Conservation (phyloP, 176 grass and related monocot species). For the Thinopyrum elongatum region DNA sequence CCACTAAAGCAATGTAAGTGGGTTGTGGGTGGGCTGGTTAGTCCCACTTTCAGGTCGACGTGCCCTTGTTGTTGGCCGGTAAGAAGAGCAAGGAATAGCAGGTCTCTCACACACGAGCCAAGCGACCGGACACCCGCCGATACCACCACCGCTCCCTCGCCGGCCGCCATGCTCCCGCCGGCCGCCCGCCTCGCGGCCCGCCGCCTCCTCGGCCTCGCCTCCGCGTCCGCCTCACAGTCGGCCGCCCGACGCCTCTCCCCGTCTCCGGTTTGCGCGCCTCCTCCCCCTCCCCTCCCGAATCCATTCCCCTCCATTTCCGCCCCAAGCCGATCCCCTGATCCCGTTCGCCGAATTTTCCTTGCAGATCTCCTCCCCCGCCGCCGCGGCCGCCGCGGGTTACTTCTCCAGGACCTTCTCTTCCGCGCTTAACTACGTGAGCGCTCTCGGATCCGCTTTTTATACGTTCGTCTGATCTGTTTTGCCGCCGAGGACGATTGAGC, state of each 20-base stretch:
- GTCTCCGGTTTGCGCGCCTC: conserved; percentile 23
- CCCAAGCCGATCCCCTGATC: conserved; percentile 2
- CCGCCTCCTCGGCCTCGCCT: conserved; percentile 50
- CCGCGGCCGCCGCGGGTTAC: conserved; percentile 6
- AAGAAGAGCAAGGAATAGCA: neutral
- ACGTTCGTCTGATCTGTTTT: conserved; percentile 39
- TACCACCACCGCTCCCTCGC: conserved; percentile 13
- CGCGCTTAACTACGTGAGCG: conserved; percentile 81
- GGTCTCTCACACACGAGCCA: conserved; percentile 3
- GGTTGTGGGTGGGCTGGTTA: too few relatives aligned
- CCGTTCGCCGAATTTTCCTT: neutral
- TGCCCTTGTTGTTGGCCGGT: neutral
- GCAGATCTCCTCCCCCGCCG: conserved; percentile 32
- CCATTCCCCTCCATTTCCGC: neutral
- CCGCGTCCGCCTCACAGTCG: conserved; percentile 4
- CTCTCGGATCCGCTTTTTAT: conserved; percentile 31
- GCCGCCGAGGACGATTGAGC: conserved; percentile 1
- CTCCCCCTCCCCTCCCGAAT: neutral
- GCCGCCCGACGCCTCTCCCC: conserved; percentile 21
- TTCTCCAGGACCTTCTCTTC: conserved; percentile 57
- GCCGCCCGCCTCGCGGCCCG: conserved; percentile 58
- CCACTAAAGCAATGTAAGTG: too few relatives aligned
- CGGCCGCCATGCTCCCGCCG: conserved; percentile 51
- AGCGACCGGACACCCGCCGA: conserved; percentile 16
- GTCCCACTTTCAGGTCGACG: too few relatives aligned